Conservation (phyloP, 2,329 filamentous ascomycete genomes). For the Alternaria brassicicola region DNA sequence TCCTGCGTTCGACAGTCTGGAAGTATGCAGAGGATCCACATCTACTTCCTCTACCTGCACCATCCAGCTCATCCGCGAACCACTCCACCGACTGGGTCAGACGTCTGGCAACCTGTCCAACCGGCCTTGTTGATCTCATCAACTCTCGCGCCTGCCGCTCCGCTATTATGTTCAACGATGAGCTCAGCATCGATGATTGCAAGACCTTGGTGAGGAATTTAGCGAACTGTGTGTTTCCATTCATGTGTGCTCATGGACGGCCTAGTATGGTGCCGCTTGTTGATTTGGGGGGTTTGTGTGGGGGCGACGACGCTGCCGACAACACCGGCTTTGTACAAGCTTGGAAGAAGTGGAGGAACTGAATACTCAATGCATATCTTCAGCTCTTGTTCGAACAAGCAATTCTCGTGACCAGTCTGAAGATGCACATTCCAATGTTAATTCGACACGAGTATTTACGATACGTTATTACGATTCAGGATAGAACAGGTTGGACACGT, state of each 20-base stretch:
- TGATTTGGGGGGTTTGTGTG: slow-evolving; percentile 23
- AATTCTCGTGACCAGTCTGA: background rate
- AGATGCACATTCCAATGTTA: too few relatives aligned
- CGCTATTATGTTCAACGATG: slow-evolving; percentile 87
- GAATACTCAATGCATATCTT: background rate
- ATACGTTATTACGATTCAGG: too few relatives aligned
- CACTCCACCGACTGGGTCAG: slow-evolving; percentile 60
- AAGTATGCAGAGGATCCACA: slow-evolving; percentile 49
- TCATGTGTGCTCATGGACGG: slow-evolving; percentile 81
- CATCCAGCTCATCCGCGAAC: background rate
- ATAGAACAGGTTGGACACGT: too few relatives aligned
- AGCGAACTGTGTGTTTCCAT: slow-evolving; percentile 72
- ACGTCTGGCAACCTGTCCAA: slow-evolving; percentile 72
- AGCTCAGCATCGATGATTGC: slow-evolving; percentile 65
- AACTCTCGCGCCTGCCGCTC: slow-evolving; percentile 79
- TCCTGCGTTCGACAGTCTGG: slow-evolving; percentile 79
- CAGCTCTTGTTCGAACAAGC: background rate
- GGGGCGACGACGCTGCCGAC: background rate
- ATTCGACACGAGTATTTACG: too few relatives aligned
- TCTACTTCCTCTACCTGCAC: background rate
- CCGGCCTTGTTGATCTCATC: slow-evolving; percentile 75
- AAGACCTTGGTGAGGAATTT: slow-evolving; percentile 62
- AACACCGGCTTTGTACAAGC: background rate
- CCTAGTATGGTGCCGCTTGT: slow-evolving; percentile 58
- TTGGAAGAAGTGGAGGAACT: background rate